phyloP scores from a whole-genome alignment of 345 rosid species.

The Geranium brycei region DNA sequence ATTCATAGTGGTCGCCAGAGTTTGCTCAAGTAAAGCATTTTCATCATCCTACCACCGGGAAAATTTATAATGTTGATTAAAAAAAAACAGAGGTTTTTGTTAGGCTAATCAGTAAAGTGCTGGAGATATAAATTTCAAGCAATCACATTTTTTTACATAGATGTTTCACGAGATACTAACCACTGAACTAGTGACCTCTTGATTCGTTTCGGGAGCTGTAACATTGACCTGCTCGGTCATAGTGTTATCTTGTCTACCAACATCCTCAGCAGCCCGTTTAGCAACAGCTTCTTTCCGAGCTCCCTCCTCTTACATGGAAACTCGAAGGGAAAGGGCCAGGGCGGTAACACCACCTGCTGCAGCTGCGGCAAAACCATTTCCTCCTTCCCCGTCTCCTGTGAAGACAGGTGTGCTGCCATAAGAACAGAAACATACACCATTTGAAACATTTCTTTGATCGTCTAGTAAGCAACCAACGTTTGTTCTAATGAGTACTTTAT shows the following conservation, averaged over 20 bases:
- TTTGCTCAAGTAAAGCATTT: constrained; percentile 41
- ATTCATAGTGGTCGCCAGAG: constrained; percentile 56
- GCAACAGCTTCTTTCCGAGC: constrained; percentile 81
- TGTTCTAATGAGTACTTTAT: too few relatives aligned
- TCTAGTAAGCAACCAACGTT: too few relatives aligned
- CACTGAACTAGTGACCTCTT: too few relatives aligned
- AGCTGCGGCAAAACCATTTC: constrained; percentile 33
- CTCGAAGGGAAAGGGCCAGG: too few relatives aligned
- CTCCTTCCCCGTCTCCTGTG: constrained; percentile 50
- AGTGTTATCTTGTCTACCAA: constrained; percentile 30
- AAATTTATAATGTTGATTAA: too few relatives aligned
- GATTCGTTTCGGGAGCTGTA: too few relatives aligned
- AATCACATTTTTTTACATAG: constrained; percentile 31
- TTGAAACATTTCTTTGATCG: too few relatives aligned
- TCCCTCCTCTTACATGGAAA: too few relatives aligned
- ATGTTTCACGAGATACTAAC: too few relatives aligned
- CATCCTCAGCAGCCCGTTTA: constrained; percentile 53
- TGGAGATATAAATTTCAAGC: constrained; percentile 15
- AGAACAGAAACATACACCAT: not conserved
- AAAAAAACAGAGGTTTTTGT: constrained; percentile 16
- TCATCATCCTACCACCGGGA: constrained; percentile 28
- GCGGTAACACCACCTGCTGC: constrained; percentile 46
- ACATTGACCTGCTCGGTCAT: too few relatives aligned
- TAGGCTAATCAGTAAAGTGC: not conserved
- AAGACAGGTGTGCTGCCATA: constrained; percentile 39